A percentile compares a stretch with the other conserved stretches of the same genome.
These are phyloP conservation scores for Colletotrichum plurivorum DNA, from an alignment of 2,329 filamentous ascomycete genomes.

Conservation along the genomic window DNA sequence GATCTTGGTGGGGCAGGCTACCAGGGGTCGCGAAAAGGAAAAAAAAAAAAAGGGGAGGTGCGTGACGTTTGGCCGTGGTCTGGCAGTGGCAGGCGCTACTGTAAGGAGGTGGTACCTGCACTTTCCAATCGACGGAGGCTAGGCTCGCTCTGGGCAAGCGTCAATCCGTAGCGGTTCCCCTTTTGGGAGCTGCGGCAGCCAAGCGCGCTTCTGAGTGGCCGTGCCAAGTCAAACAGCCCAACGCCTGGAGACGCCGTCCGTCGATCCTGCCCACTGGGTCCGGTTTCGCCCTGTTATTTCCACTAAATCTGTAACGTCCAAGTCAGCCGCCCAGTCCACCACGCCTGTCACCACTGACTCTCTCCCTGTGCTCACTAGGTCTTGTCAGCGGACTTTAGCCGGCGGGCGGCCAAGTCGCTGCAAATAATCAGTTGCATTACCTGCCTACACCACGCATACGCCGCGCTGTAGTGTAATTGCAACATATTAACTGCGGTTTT, in stretches of 20 bases:
- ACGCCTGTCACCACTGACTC: no score
- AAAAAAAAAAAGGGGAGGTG: no score
- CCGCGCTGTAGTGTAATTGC: no score
- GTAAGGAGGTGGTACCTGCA: not conserved
- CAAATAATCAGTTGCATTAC: no score
- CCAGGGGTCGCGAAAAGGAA: no score
- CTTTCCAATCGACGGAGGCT: constrained; percentile 11
- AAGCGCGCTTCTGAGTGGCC: constrained; percentile 35
- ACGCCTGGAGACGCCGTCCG: constrained; percentile 25
- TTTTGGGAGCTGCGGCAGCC: constrained; percentile 33
- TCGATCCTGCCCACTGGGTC: constrained; percentile 35
- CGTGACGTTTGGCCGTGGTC: not conserved
- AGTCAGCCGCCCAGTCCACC: not conserved
- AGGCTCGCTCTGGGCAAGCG: constrained; percentile 21
- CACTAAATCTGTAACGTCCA: constrained; percentile 40
- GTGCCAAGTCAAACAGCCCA: constrained; percentile 40
- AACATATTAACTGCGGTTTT: no score
- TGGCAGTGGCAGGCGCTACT: constrained; percentile 5
- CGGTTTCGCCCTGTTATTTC: constrained; percentile 37
- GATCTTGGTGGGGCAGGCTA: not conserved
- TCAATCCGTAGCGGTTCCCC: constrained; percentile 34
- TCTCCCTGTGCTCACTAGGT: no score
- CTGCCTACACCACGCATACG: not conserved
- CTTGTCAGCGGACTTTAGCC: no score
- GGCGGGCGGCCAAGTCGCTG: no score